These are phyloP conservation scores for Solanum bulbocastanum DNA, from an alignment of 257 asterid species.

Conservation along the genomic window DNA sequence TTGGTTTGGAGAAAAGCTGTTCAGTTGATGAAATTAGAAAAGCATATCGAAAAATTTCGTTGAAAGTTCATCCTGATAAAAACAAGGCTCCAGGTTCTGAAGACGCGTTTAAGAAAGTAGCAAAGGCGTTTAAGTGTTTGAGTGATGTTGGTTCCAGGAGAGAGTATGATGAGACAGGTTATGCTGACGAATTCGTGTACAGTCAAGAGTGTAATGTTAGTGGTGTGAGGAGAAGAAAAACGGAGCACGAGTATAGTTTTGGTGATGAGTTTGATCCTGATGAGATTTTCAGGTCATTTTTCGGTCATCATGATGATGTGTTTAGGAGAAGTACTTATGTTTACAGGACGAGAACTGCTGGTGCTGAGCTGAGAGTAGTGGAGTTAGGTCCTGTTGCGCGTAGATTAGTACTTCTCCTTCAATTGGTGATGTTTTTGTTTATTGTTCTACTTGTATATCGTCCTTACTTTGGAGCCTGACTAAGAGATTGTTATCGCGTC, in stretches of 20 bases:
- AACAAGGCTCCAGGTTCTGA: constrained; percentile 89
- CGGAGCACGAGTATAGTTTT: constrained; percentile 33
- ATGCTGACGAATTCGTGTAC: constrained; percentile 64
- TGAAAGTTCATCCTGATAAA: constrained; percentile 95
- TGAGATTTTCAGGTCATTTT: constrained; percentile 82
- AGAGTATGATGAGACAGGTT: constrained; percentile 71
- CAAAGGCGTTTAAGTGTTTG: constrained; percentile 87
- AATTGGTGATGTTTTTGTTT: constrained; percentile 60
- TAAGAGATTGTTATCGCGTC: constrained; percentile 58
- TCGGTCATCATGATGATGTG: constrained; percentile 36
- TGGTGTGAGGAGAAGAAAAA: constrained; percentile 43
- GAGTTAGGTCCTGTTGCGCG: constrained; percentile 51
- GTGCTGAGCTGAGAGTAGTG: constrained; percentile 53
- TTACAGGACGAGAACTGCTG: constrained; percentile 52
- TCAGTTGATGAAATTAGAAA: constrained; percentile 75
- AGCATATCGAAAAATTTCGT: constrained; percentile 70
- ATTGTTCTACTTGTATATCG: constrained; percentile 75
- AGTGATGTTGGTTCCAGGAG: constrained; percentile 79
- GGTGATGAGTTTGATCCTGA: constrained; percentile 75
- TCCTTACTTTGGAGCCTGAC: constrained; percentile 75
- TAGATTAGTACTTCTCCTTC: constrained; percentile 57
- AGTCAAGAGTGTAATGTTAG: constrained; percentile 33
- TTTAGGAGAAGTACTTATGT: constrained; percentile 46
- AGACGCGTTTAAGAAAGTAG: constrained; percentile 83
- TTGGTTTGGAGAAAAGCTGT: constrained; percentile 70